Base-by-base conservation (phyloP, 768 basidiomycete genomes). In the Suillus brevipes region DNA sequence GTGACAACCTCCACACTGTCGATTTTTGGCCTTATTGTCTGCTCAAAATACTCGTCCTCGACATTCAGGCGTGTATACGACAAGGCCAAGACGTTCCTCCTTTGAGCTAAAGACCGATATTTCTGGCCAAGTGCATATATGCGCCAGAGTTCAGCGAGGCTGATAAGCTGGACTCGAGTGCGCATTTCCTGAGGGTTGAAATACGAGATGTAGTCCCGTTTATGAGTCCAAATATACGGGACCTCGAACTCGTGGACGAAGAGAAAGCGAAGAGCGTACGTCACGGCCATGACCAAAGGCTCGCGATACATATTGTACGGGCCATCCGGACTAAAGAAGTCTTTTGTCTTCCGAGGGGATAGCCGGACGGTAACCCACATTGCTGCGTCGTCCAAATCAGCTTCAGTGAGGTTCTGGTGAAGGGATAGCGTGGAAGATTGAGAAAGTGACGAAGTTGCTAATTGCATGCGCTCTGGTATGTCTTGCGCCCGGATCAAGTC, bases 401-500 rank as follows among this genome's bases (percentile, higher is more conserved):
- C 84, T 68, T 89, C 87, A 8, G 87, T 86, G 66, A 94, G 83
- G 40, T 85, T 82, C 53, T 83, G 82, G 69, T 89, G 86, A 10
- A 85, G 73, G 40, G 87, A 87, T 58, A 89, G 78, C 5, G 84
- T 84, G 3, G 91, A 82, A 31, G 83, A 83, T 36, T 80, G 75
- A 1, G 92, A 92, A n/a, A 97, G 78, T 0, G 94, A 91, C 25
- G 92, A 94, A 25, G 88, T 91, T 16, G 89, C 87, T 23, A 99
- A 84, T 75, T 97, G 95, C 91, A 96, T 95, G 57, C 97, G 90
- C 74, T 99, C 97, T 1, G 97, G 97, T 43, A 93, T 87, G 77
- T 99, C 97, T 73, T 86, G 87, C 20, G 85, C 87, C 55, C 96
- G 90, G 66, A 99, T 96, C 55, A 94, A 81, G 71, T 97, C 93